These are phyloP conservation scores for Fagus crenata DNA, from an alignment of 306 rosid genomes.

Conservation along the genomic window DNA sequence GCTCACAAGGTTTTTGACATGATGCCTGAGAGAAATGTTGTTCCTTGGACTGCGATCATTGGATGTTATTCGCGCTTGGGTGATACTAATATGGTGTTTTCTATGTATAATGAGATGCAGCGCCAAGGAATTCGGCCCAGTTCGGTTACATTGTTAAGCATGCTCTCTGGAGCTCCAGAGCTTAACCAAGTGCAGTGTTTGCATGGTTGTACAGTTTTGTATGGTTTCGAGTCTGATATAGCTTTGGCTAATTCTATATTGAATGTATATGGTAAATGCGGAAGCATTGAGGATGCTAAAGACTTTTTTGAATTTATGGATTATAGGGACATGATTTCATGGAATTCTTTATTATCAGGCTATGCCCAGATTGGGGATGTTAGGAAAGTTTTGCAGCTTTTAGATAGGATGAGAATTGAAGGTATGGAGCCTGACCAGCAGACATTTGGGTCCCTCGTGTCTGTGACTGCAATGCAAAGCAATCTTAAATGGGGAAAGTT, in stretches of 20 bases:
- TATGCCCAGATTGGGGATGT: constrained; percentile 55
- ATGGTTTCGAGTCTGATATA: constrained; percentile 58
- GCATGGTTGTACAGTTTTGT: constrained; percentile 58
- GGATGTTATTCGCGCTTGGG: constrained; percentile 58
- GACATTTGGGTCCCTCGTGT: constrained; percentile 53
- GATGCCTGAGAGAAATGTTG: constrained; percentile 66
- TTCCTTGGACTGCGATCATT: constrained; percentile 81
- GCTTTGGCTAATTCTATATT: constrained; percentile 56
- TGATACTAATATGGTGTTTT: constrained; percentile 37
- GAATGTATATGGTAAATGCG: constrained; percentile 62
- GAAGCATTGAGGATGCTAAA: constrained; percentile 54
- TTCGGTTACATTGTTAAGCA: constrained; percentile 56
- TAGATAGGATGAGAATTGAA: constrained; percentile 46
- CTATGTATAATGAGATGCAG: constrained; percentile 51
- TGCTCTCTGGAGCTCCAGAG: constrained; percentile 53
- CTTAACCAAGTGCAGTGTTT: constrained; percentile 47
- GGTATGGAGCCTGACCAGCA: constrained; percentile 49
- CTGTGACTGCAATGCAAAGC: constrained; percentile 46
- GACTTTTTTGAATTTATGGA: constrained; percentile 55
- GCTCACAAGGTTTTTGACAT: constrained; percentile 62
- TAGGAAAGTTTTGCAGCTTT: constrained; percentile 36
- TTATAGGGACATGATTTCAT: constrained; percentile 53
- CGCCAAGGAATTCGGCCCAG: constrained; percentile 51
- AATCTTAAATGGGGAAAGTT: constrained; percentile 55
- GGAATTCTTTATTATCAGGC: constrained; percentile 65